These are phyloP conservation scores for Blastobotrys niveus DNA, from an alignment of 1,139 yeast species.

Conservation along the genomic window DNA sequence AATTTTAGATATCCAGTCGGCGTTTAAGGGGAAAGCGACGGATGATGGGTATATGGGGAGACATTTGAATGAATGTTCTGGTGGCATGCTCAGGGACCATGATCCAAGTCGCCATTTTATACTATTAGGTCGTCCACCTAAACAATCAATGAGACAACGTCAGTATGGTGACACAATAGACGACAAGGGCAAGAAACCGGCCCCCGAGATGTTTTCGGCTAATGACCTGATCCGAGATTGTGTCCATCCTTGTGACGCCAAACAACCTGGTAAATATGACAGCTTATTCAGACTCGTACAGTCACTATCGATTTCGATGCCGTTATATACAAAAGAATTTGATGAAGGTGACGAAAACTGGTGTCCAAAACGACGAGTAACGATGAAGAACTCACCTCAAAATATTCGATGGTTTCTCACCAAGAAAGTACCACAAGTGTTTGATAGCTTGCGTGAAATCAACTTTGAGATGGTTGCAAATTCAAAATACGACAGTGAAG, in stretches of 20 bases:
- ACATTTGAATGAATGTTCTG: constrained; percentile 5
- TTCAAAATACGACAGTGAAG: background rate
- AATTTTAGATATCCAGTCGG: constrained; percentile 5
- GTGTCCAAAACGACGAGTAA: constrained; percentile 1
- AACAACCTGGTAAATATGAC: constrained; percentile 2
- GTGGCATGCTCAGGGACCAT: background rate
- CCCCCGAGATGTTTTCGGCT: background rate
- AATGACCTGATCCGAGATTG: constrained; percentile 1
- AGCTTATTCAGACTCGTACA: background rate
- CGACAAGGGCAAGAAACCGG: background rate
- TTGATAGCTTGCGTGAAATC: background rate
- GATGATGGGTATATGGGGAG: background rate
- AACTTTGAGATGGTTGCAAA: constrained; percentile 10
- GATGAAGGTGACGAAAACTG: constrained; percentile 3
- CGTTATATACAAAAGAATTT: background rate
- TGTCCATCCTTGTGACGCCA: background rate
- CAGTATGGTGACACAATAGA: background rate
- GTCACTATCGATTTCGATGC: constrained; percentile 3
- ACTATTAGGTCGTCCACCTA: background rate
- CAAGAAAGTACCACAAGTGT: background rate
- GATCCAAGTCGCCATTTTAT: background rate
- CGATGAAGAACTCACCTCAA: background rate
- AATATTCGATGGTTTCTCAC: constrained; percentile 10
- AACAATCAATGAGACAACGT: background rate
- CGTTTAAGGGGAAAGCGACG: background rate